Evolutionary conservation across 129 eudicot species (phyloP), one percentile per base, ranked within the genome.

Genomic region (Lactuca saligna): DNA sequence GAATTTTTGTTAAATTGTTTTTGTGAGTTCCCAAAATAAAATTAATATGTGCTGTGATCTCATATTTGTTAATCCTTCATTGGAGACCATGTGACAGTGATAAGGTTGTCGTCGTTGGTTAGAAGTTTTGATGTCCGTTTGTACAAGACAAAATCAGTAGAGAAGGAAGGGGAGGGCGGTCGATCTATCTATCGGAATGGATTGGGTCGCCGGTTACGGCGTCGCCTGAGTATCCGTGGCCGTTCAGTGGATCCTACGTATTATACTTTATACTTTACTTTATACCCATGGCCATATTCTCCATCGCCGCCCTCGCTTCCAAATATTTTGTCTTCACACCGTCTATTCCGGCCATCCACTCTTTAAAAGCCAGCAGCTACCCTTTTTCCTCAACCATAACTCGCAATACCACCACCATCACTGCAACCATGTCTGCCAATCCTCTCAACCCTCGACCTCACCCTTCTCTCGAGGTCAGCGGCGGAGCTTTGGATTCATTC

Each of bases 381-480:
- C 51, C 62, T 25, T 37, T 51, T 20, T 41, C 70, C 25, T 10
- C 57, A 32, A 51, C 65, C 46, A 37, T 15, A 49, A 17, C 54
- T 62, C 66, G 35, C 49, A 8, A 10, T 61, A 54, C 41, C 63
- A 2, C 57, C 63, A 2, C 57, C 66, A 17, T 44, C 29, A 8
- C 68, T 50, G 11, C 63, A 63, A 20, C 64, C 65, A 81, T 85
- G 85, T 34, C 82, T 34, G 60, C 79, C 70, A 65, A 41, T 34
- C 54, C 66, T 68, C 60, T 17, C 39, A 57, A 12, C 11, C 76
- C 65, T 60, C 84, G 74, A 35, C 80, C 85, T 1, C 92, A 87
- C 65, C 81, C 89, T 3, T 84, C 98, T 2, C 75, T 89, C 54
- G 85, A 82, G 46, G 92, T 93, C 54, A 48, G 54, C 61, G 98